These are phyloP conservation scores for Astragalus membranaceus DNA, from an alignment of 306 rosid genomes.

Conservation along the genomic window DNA sequence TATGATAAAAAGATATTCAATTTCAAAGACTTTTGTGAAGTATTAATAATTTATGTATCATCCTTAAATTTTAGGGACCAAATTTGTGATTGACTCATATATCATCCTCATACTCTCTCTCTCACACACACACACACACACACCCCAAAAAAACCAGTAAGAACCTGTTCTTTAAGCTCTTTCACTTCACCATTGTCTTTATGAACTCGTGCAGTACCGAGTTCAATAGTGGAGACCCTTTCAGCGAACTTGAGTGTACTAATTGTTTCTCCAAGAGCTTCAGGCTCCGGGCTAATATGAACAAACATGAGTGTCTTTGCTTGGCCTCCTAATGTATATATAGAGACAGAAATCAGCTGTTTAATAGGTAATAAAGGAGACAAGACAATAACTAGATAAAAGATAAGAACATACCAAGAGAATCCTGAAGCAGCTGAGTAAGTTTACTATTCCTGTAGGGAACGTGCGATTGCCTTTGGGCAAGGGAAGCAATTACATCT, in stretches of 20 bases:
- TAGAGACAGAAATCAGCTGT: not conserved
- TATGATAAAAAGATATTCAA: no score
- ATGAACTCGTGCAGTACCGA: constrained; percentile 87
- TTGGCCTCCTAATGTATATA: constrained; percentile 65
- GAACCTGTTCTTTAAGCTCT: constrained; percentile 92
- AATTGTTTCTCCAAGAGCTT: constrained; percentile 72
- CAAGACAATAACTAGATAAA: not conserved
- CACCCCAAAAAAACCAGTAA: not conserved
- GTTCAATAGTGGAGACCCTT: constrained; percentile 87
- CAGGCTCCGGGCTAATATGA: constrained; percentile 80
- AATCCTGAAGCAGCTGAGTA: constrained; percentile 89
- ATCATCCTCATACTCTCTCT: not conserved
- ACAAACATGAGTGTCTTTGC: constrained; percentile 99
- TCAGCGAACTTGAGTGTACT: constrained; percentile 96
- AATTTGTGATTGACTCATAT: no score
- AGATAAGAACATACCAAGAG: constrained; percentile 56
- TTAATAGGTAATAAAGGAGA: not conserved
- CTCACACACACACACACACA: no score
- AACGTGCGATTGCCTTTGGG: constrained; percentile 76
- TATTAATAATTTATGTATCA: no score
- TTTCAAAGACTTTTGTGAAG: no score
- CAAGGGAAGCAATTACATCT: constrained; percentile 88
- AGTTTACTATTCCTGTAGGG: constrained; percentile 95
- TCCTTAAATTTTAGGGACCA: no score
- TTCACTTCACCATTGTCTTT: constrained; percentile 66